Base-by-base conservation (phyloP, 495 filamentous ascomycete species). In the Penicillium atrosanguineum region DNA sequence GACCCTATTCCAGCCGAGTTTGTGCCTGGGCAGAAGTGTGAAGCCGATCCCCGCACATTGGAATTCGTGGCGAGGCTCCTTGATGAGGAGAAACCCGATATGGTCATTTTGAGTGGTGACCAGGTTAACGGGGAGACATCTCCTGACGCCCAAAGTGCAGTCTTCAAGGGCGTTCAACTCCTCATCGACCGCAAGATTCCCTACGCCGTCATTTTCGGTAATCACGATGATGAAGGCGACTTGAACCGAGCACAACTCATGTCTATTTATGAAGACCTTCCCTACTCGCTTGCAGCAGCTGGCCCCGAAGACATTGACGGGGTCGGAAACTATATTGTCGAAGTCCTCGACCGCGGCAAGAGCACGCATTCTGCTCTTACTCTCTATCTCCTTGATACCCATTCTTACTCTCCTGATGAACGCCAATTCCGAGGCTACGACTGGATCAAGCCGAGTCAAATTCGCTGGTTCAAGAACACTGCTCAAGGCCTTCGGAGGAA, bases 41-140 rank as follows among this genome's bases (percentile, higher is more conserved):
- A 96, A 56, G 94, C 94, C 6, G 94, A 98, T 68, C 81, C 89
- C 23, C 82, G 91, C 55, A 97, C 95, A 21, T 77, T 97, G 53
- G 91, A 96, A 38, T 97, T 97, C 63, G 80, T 98, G 28, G 80
- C 81, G 21, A 82, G 78, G 58, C 73, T 96, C 18, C 71, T 98
- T 6, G 93, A 97, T 57, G 85, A 91, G 52, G 94, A 98, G 73
- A 89, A 87, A 59, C 95, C 94, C 0, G 90, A 97, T 61, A 69
- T 98, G 50, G 91, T 96, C 14, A 83, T 98, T 19, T 76, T 97
- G 36, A 91, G 85, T 49, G 94, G 94, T 29, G 94, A 98, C 68
- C 91, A 97, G 69, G 86, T 98, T 34, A 97, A 97, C 57, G 94
- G 94, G 36, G 94, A 95, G 40, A 91, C 90, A 0, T 83, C 94